Evolutionary conservation across 345 rosid species (phyloP), one percentile per base, ranked within the genome.

Genomic region (Isatis tinctoria): DNA sequence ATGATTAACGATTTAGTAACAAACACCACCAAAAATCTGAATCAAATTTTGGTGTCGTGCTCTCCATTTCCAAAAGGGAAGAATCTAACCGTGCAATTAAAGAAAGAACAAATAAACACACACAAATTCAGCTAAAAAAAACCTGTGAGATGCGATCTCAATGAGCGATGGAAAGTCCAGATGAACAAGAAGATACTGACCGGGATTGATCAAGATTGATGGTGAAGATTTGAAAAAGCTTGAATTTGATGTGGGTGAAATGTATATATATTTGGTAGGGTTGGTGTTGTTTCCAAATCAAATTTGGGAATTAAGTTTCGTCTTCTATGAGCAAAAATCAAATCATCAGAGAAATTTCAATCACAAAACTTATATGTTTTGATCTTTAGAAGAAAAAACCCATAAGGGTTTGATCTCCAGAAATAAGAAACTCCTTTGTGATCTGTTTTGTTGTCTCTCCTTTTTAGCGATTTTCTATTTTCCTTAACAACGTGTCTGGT

Each of bases 201-300:
- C 66, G 6, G 59, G 0, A n/a, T n/a, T n/a, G 58, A 59, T 32
- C 8, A 18, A 58, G 43, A 30, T 5, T 18, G 43, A 11, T 8
- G 44, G 36, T 20, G 52, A 17, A 11, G 52, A 68, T 22, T 28
- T 35, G 16, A 59, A 39, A 39, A 28, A 49, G 60, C 30, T 53
- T 43, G 47, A 57, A 27, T 9, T 37, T 66, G 14, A 4, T 65
- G 78, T 58, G 60, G 67, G 37, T 57, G 59, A 56, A 65, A 56
- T 65, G 41, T 18, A 22, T 36, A 22, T 36, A 11, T 16, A 73
- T 62, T 72, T 32, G 10, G 70, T 65, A 64, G 26, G 65, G 30
- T 54, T 43, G 65, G 40, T 64, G 72, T 66, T 58, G 35, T 66
- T 27, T 74, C 59, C 43, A 14, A 58, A 74, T 58, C 73, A 65